These are phyloP conservation scores for Poteriospumella lacustris DNA, from an alignment of 108 stramenopile species.

Conservation along the genomic window DNA sequence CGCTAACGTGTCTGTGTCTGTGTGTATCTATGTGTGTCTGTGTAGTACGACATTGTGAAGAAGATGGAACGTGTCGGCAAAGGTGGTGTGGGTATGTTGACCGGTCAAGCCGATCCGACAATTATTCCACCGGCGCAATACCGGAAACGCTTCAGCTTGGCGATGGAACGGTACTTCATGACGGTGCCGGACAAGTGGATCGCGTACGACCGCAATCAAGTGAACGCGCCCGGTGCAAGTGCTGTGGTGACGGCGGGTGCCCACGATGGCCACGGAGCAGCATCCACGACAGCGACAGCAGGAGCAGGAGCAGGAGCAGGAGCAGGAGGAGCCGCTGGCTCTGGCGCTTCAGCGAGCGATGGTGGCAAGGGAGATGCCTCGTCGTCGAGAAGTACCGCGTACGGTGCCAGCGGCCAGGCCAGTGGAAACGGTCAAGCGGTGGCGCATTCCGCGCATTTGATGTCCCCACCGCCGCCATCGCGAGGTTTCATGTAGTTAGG, in stretches of 20 bases:
- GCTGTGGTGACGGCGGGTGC: neutral
- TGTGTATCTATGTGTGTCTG: neutral
- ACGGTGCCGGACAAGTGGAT: constrained; percentile 95
- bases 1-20: neutral
- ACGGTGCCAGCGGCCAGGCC: too few relatives aligned
- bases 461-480: too few relatives aligned
- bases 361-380: too few relatives aligned
- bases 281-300: neutral
- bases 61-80: constrained; percentile 93
- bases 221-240: neutral
- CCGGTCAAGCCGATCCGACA: constrained; percentile 86
- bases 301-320: neutral
- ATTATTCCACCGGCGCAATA: constrained; percentile 92
- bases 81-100: constrained; percentile 82
- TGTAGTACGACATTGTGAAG: constrained; percentile 86
- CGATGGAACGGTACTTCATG: constrained; percentile 96
- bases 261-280: neutral
- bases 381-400: too few relatives aligned
- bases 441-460: too few relatives aligned
- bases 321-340: too few relatives aligned
- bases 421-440: too few relatives aligned
- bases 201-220: constrained; percentile 22
- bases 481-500: too few relatives aligned
- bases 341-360: too few relatives aligned
- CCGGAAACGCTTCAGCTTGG: constrained; percentile 83